Conservation (phyloP, 495 filamentous ascomycete species). For the Penicillium flavigenum region DNA sequence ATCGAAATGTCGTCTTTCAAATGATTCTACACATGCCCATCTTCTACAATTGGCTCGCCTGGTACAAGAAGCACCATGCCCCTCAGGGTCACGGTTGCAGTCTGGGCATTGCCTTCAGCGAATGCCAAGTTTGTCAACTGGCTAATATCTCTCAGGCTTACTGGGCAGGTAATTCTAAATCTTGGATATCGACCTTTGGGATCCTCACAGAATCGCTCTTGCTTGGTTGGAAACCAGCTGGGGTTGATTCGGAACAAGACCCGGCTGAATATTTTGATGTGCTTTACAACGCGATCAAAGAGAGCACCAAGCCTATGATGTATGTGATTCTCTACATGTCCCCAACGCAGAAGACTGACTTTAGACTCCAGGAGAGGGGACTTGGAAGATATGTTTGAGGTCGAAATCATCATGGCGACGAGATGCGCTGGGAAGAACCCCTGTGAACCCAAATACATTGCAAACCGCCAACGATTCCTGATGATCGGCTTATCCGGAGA, state of each 20-base stretch:
- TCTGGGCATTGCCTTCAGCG: neutral
- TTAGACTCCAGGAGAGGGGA: neutral
- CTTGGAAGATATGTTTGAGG: slow-evolving; percentile 2
- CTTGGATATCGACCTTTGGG: neutral
- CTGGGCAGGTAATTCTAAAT: slow-evolving; percentile 15
- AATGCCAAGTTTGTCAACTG: slow-evolving; percentile 25
- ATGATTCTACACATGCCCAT: slow-evolving; percentile 43
- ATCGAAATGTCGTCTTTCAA: slow-evolving; percentile 42
- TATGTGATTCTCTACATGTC: slow-evolving; percentile 11
- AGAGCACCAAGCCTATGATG: neutral
- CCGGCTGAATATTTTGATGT: slow-evolving; percentile 22
- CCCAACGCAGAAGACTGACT: neutral
- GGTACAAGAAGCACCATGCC: slow-evolving; percentile 9
- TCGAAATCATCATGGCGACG: neutral
- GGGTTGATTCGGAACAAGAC: slow-evolving; percentile 25
- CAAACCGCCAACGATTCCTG: neutral
- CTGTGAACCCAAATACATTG: neutral
- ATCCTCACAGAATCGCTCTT: neutral
- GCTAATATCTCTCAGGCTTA: slow-evolving; percentile 18
- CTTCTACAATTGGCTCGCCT: slow-evolving; percentile 38
- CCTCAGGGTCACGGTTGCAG: neutral
- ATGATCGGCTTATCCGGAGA: neutral
- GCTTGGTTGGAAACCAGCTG: neutral
- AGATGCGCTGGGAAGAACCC: neutral
- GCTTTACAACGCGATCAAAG: slow-evolving; percentile 16